Base-by-base conservation (phyloP, 129 eudicot genomes). In the Deinandra increscens region DNA sequence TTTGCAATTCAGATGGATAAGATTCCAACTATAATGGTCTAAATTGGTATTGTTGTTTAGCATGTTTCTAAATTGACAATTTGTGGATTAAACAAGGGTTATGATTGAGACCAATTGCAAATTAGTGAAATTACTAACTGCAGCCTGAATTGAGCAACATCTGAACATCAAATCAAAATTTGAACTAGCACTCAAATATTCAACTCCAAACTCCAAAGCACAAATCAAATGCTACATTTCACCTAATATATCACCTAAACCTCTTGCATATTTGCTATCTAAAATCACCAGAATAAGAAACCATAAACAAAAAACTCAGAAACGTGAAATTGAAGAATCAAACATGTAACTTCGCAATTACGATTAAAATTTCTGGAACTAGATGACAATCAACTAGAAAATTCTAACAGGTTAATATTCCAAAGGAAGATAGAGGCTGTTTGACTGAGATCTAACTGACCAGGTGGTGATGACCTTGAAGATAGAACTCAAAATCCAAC, bases 141-240 rank as follows among this genome's bases (percentile, higher is more conserved):
- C 51, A 14, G 55, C 50, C 45, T 46, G 17, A 48, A 60, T 18
- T 49, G 15, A 26, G 36, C 69, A 48, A 73, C 39, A 26, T 26
- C 31, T 26, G 31, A 26, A 26, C 31, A 37, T 46, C 14, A 48
- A 37, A 8, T 22, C 42, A 23, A 39, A 7, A 14, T 14, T 41
- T 41, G 12, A 56, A 11, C 55, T 41, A 37, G 19, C 53, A 10
- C 38, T 29, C 41, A 39, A 39, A 38, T n/a, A 33, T 64, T 13
- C 10, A 9, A 64, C 26, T 38, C 69, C 51, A 22, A n/a, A 33
- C 9, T 33, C 11, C 34, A 39, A 49, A 18, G 17, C 37, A 12
- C 46, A 58, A 69, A 56, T 55, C 39, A 53, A 53, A 18, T 23
- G 74, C 48, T 51, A 53, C 43, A 29, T 20, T 43, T 20, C 45